Evolutionary conservation across 768 basidiomycete genomes (phyloP), one percentile per base, ranked within the genome.

Genomic region (Termitomyces sp.): DNA sequence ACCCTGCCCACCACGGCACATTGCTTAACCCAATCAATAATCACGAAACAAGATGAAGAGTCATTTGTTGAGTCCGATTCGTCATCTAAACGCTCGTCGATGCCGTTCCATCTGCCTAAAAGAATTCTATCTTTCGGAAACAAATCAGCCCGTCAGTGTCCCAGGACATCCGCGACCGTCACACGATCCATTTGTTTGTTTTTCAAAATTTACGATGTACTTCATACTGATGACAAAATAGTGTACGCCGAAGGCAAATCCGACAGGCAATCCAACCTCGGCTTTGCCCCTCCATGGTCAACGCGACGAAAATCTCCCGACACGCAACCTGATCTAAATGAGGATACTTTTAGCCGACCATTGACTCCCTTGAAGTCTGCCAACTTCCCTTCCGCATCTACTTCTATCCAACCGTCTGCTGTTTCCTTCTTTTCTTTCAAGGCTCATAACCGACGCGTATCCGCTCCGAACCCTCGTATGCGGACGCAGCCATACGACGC

Each of bases 401-500:
- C 70, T 6, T 62, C 63, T 38, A 40, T 57, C 33, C 55, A 58
- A 18, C 61, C 64, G 36, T 66, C 60, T 48, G 61, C 30, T 51
- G 58, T 33, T 60, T 68, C 59, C 55, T 63, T 50, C 69, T 71
- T 66, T 55, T 67, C 70, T 36, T 67, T 69, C 23, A 75, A 73
- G 57, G 23, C 64, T 30, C 64, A 70, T 33, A 64, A 70, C 38
- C 66, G 73, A 53, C 71, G 73, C 32, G 60, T 62, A 2, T 72
- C 77, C 5, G 61, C 70, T 8, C 74, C 77, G 16, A 63, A 69
- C 47, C 49, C 66, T 20, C 58, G 66, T 33, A 71, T 71, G 47
- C 69, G 78, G 28, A 79, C 78, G 16, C 70, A 64, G 40, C 78
- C 78, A 5, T 79, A 79, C 56, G 77, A 72, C 49, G 74, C 78